These are phyloP conservation scores for Fistulifera solaris DNA, from an alignment of 108 stramenopile species.

Conservation along the genomic window DNA sequence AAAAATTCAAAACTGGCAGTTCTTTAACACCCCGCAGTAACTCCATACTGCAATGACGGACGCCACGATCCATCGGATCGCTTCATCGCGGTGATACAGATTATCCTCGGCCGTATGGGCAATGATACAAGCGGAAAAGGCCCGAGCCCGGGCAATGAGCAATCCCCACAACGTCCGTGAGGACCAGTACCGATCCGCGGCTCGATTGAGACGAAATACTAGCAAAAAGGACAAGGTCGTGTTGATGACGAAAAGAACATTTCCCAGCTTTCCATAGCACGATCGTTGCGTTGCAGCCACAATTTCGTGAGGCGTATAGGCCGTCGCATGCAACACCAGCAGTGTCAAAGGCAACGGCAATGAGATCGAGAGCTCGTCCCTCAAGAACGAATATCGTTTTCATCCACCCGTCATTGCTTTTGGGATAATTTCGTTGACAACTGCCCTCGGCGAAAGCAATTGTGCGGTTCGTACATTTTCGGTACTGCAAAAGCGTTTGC, in stretches of 20 bases:
- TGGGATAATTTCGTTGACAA: conserved; percentile 17
- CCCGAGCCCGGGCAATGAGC: conserved; percentile 15
- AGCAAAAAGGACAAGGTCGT: conserved; percentile 31
- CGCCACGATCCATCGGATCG: conserved; percentile 28
- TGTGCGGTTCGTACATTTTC: conserved; percentile 1
- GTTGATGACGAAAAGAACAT: conserved; percentile 17
- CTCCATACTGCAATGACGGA: conserved; percentile 17
- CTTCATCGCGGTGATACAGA: conserved; percentile 14
- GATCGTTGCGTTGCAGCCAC: background rate
- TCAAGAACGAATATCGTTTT: conserved; percentile 13
- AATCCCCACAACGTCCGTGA: conserved; percentile 25
- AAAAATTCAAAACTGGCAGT: conserved; percentile 4
- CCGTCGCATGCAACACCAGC: conserved; percentile 14
- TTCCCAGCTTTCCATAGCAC: conserved; percentile 6
- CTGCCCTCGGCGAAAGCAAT: conserved; percentile 17
- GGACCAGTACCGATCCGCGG: conserved; percentile 29
- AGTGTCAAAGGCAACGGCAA: conserved; percentile 13
- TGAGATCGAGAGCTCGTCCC: conserved; percentile 27
- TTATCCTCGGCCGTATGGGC: conserved; percentile 15
- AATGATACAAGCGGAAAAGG: conserved; percentile 12
- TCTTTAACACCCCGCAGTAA: conserved; percentile 18
- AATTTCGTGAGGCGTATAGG: conserved; percentile 19
- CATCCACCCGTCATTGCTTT: conserved; percentile 27
- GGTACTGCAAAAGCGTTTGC: background rate
- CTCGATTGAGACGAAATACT: conserved; percentile 40